Evolutionary conservation across 2,329 filamentous ascomycete species (phyloP), one percentile per base, ranked within the genome.

Genomic region (Sporothrix pallida): DNA sequence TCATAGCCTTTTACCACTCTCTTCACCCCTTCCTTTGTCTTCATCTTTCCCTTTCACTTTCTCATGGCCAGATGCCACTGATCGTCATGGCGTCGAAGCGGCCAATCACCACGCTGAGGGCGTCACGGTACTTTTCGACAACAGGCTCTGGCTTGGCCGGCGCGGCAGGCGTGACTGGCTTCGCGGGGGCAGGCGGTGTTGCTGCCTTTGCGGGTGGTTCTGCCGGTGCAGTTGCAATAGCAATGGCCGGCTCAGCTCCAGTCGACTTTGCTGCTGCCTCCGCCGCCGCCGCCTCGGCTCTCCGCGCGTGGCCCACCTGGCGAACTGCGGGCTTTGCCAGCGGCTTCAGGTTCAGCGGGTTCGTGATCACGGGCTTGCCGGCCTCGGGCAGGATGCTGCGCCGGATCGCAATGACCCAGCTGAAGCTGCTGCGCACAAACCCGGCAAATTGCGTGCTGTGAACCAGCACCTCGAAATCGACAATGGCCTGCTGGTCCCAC

Each of bases 401-500:
- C 10, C 74, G 74, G 7, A 75, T 62, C 52, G 74, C 74, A 17
- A 75, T 23, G 2, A 58, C 54, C 73, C 74, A 75, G 62, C 74
- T 75, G 69, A 75, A 75, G 54, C 68, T 73, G 54, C 74, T 75
- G 23, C 74, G 71, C 44, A 71, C 60, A 37, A 75, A 75, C 1
- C 74, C 74, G 46, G 71, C 71, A 71, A 75, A 75, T 17, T 69
- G 63, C 52, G 50, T 67, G 68, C 74, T 75, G 69, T 75, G 74
- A 20, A 75, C 42, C 8, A 75, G 71, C 31, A 75, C 74, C 48
- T 75, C 71, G n/a, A 71, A 75, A 37, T 75, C 74, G 26, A 75
- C 74, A 54, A 75, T 71, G 20, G 71, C 74, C 63, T 75, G 75
- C 71, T 77, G 76, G 70, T 77, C 76, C 76, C 81, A 83, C 13